A percentile compares a stretch with the other conserved stretches of the same genome.
phyloP scores from a whole-genome alignment of 192 early-diverging fungal species.

The Backusella sp. region DNA sequence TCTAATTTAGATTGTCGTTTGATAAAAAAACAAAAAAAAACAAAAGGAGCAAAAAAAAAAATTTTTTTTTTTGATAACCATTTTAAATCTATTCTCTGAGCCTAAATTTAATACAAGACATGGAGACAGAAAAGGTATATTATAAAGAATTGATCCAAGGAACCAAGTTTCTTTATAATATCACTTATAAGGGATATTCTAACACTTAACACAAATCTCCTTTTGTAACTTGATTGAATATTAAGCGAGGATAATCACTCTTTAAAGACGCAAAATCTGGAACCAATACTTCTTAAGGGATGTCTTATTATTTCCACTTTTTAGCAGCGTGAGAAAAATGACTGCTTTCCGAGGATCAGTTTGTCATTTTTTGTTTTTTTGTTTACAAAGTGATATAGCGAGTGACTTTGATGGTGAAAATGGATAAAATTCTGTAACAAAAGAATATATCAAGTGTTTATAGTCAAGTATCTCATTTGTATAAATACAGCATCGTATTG shows the following conservation, averaged over 20 bases:
- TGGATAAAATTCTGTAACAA: neutral
- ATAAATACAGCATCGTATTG: neutral
- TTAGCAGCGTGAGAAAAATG: slow-evolving; percentile 1
- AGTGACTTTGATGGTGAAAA: neutral
- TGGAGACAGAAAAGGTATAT: neutral
- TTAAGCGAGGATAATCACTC: neutral
- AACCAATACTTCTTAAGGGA: neutral
- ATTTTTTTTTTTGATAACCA: too few relatives aligned
- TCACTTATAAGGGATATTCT: neutral
- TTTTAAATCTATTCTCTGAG: neutral
- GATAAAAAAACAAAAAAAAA: neutral
- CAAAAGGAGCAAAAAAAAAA: neutral
- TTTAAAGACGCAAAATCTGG: neutral
- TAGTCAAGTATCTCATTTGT: neutral
- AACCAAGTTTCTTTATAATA: neutral
- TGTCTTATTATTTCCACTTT: slow-evolving; percentile 4
- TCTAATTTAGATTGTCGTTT: too few relatives aligned
- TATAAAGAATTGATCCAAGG: neutral
- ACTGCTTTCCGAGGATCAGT: neutral
- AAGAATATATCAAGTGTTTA: neutral
- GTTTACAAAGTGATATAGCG: neutral
- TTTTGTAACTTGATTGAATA: neutral
- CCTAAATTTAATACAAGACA: neutral
- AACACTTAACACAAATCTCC: neutral
- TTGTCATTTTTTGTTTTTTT: neutral